These are phyloP conservation scores for Fusarium equiseti DNA, from an alignment of 2,329 filamentous ascomycete genomes.

Conservation along the genomic window DNA sequence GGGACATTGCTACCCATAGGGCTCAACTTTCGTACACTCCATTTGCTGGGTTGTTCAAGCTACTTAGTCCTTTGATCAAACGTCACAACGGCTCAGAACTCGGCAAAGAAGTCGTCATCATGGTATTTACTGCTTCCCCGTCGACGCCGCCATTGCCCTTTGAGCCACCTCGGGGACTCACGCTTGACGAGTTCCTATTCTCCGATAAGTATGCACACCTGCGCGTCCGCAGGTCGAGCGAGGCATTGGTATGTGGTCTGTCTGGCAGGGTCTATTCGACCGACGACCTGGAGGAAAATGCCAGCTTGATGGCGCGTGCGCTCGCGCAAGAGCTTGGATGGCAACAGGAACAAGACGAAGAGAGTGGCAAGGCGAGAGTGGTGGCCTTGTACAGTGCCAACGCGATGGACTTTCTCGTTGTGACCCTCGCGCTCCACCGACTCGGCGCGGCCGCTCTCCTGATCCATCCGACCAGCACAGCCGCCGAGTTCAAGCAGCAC, in stretches of 20 bases:
- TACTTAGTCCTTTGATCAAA: conserved; percentile 7
- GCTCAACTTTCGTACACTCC: conserved; percentile 4
- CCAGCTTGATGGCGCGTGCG: conserved; percentile 9
- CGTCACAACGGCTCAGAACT: conserved; percentile 2
- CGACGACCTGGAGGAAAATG: conserved; percentile 9
- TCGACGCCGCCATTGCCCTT: conserved; percentile 6
- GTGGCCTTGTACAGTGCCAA: conserved; percentile 14
- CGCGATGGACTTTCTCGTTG: conserved; percentile 14
- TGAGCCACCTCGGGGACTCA: conserved; percentile 10
- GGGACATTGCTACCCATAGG: conserved; percentile 2
- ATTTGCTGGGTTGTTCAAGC: conserved; percentile 6
- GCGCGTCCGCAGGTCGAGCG: conserved; percentile 10
- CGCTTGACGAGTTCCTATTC: conserved; percentile 12
- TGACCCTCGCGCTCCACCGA: conserved; percentile 8
- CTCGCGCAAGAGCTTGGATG: conserved; percentile 12
- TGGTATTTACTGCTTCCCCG: conserved; percentile 15
- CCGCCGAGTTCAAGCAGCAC: conserved; percentile 11
- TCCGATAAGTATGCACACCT: conserved; percentile 8
- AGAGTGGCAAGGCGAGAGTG: conserved; percentile 10
- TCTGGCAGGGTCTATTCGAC: conserved; percentile 12
- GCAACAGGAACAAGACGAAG: conserved; percentile 13
- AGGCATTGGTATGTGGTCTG: conserved; percentile 11
- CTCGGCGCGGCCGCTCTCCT: conserved; percentile 8
- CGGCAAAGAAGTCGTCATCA: conserved; percentile 10
- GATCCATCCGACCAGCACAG: conserved; percentile 13